A percentile compares a stretch with the other conserved stretches of the same genome.
These are phyloP conservation scores for Candida tammaniensis DNA, from an alignment of 805 yeast genomes.

Conservation along the genomic window DNA sequence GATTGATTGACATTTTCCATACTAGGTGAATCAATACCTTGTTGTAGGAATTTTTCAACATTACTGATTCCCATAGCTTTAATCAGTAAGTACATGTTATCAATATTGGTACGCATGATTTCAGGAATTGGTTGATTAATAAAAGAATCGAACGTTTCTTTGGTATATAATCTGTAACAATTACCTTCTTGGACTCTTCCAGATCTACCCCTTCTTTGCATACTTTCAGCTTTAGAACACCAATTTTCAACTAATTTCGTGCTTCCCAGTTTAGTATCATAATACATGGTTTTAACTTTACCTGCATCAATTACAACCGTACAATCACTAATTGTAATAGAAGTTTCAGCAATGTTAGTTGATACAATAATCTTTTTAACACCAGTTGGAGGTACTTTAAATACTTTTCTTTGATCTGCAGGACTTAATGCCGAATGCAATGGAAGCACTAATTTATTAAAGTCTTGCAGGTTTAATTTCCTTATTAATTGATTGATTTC, in stretches of 20 bases:
- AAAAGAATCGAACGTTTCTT: constrained; percentile 55
- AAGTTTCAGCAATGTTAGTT: constrained; percentile 95
- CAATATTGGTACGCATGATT: constrained; percentile 78
- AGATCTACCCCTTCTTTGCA: constrained; percentile 96
- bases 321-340: constrained; percentile 93
- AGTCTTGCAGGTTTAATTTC: background rate
- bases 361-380: constrained; percentile 78
- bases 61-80: constrained; percentile 83
- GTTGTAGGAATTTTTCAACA: constrained; percentile 64
- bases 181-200: constrained; percentile 87
- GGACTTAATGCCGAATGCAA: constrained; percentile 87
- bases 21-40: constrained; percentile 83
- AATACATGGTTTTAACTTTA: constrained; percentile 72
- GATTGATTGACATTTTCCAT: constrained; percentile 50
- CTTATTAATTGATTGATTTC: constrained; percentile 59
- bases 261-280: constrained; percentile 64
- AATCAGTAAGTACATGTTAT: constrained; percentile 76
- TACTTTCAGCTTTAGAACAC: constrained; percentile 86
- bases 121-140: constrained; percentile 80
- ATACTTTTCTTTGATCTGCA: constrained; percentile 76
- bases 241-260: constrained; percentile 74
- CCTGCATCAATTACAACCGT: constrained; percentile 91
- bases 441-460: constrained; percentile 48
- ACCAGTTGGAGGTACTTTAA: constrained; percentile 51
- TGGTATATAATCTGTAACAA: constrained; percentile 78